Conservation (phyloP, 768 basidiomycete genomes). For the Kondoa subrosea region DNA sequence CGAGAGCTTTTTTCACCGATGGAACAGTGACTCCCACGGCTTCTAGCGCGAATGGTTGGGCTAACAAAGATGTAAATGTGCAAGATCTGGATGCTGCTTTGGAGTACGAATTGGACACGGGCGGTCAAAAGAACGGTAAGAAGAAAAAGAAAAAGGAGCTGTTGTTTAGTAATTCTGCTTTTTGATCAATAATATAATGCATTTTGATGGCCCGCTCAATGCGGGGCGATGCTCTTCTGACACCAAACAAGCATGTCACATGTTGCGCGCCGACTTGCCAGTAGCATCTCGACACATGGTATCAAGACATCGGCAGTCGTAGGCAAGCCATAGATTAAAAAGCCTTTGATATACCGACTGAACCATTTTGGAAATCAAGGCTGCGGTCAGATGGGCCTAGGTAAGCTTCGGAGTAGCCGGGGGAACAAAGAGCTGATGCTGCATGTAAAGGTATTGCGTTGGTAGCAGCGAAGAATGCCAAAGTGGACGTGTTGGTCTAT, state of each 20-base stretch:
- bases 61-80: background rate
- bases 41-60: background rate
- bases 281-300: constrained; percentile 33
- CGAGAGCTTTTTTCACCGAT: background rate
- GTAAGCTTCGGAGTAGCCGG: constrained; percentile 34
- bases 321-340: constrained; percentile 21
- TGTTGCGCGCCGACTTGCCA: too few relatives aligned
- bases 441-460: constrained; percentile 7
- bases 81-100: background rate
- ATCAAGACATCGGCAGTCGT: constrained; percentile 60
- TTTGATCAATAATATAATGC: too few relatives aligned
- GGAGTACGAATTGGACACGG: background rate
- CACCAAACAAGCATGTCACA: too few relatives aligned
- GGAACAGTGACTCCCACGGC: background rate
- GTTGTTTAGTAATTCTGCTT: background rate
- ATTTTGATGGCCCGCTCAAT: too few relatives aligned
- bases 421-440: background rate
- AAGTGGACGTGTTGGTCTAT: constrained; percentile 66
- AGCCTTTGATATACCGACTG: background rate
- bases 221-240: too few relatives aligned
- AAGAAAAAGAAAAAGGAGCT: constrained; percentile 9
- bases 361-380: background rate
- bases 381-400: constrained; percentile 48
- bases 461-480: constrained; percentile 55
- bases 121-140: background rate